These are phyloP conservation scores for Pythium oligandrum DNA, from an alignment of 352 stramenopile species.

Conservation along the genomic window DNA sequence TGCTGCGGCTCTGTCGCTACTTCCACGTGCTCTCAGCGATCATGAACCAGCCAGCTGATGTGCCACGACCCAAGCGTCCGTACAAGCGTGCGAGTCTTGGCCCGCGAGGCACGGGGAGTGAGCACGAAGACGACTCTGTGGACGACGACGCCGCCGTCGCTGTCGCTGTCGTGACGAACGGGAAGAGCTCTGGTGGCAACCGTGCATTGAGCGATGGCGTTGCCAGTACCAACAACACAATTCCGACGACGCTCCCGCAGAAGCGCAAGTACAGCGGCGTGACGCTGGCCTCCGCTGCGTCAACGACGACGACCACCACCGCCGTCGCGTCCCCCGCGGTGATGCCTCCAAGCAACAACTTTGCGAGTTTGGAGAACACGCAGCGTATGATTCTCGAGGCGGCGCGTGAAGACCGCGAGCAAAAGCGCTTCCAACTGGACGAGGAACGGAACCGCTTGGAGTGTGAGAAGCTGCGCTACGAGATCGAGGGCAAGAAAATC, in stretches of 20 bases:
- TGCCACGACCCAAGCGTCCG: constrained; percentile 23
- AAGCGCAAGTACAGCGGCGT: too few relatives aligned
- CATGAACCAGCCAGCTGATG: constrained; percentile 34
- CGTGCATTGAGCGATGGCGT: too few relatives aligned
- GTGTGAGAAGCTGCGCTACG: constrained; percentile 57
- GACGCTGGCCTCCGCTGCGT: too few relatives aligned
- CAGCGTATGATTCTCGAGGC: constrained; percentile 46
- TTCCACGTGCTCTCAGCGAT: constrained; percentile 63
- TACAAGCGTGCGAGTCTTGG: constrained; percentile 9
- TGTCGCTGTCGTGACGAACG: too few relatives aligned
- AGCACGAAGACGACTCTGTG: constrained; percentile 3
- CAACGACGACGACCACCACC: neutral
- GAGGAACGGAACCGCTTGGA: constrained; percentile 56
- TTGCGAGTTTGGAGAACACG: constrained; percentile 38
- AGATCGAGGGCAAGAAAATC: constrained; percentile 48
- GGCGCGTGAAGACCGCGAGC: constrained; percentile 55
- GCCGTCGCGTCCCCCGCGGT: constrained; percentile 8
- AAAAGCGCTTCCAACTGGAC: constrained; percentile 54
- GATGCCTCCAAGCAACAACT: constrained; percentile 18
- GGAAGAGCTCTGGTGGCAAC: too few relatives aligned
- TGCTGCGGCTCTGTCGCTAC: constrained; percentile 63
- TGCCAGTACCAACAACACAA: too few relatives aligned
- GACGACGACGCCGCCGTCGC: too few relatives aligned
- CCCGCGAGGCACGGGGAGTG: constrained; percentile 8
- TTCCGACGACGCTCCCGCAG: too few relatives aligned